These are phyloP conservation scores for Albatrellus sp. DNA, from an alignment of 1,284 basidiomycete species.

Conservation along the genomic window DNA sequence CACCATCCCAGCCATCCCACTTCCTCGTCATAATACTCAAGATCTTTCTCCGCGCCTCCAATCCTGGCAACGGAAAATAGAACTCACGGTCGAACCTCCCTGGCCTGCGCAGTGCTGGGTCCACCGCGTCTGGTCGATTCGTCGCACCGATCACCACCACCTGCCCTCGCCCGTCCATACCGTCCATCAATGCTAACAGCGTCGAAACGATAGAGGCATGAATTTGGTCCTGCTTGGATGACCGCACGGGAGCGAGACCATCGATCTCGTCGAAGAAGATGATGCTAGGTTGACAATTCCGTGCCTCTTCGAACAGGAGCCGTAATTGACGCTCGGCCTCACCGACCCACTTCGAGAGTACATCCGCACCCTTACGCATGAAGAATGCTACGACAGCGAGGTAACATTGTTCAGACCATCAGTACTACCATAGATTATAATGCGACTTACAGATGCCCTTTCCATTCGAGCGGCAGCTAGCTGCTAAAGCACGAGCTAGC, in stretches of 20 bases:
- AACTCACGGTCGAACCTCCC: constrained; percentile 98
- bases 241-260: constrained; percentile 93
- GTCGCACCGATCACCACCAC: constrained; percentile 99
- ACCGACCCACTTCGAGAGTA: constrained; percentile 98
- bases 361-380: constrained; percentile 99
- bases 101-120: constrained; percentile 88
- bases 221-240: constrained; percentile 98
- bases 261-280: constrained; percentile 99
- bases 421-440: not conserved
- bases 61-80: constrained; percentile 87
- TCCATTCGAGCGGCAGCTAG: constrained; percentile 84
- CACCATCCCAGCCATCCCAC: constrained; percentile 79
- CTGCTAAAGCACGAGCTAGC: constrained; percentile 87
- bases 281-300: constrained; percentile 86
- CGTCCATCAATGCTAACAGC: constrained; percentile 95
- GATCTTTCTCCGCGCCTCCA: constrained; percentile 82
- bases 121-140: constrained; percentile 93
- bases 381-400: constrained; percentile 67
- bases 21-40: constrained; percentile 84
- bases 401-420: not conserved
- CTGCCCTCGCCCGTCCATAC: constrained; percentile 97
- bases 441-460: constrained; percentile 71
- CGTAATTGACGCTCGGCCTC: constrained; percentile 96
- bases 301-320: constrained; percentile 93
- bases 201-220: constrained; percentile 98